Evolutionary conservation across 495 filamentous ascomycete species (phyloP).

Genomic region (Apiosordaria backusii): DNA sequence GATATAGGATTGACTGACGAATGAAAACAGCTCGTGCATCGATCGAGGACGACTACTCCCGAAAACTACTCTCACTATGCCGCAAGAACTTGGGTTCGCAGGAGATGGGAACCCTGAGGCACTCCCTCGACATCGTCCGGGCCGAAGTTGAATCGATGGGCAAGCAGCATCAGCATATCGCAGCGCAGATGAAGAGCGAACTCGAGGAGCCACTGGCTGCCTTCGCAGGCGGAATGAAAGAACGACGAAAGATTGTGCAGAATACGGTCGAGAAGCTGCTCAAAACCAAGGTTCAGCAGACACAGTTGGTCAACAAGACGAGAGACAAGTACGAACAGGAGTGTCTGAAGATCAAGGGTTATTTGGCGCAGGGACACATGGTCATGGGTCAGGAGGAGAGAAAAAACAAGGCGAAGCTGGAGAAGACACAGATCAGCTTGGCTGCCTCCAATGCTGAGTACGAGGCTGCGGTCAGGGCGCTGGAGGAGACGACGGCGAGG

Average conservation of each 20-base stretch:
- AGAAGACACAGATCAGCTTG: conserved; percentile 96
- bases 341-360: conserved; percentile 96
- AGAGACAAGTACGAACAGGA: conserved; percentile 96
- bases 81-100: conserved; percentile 87
- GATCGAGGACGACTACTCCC: conserved; percentile 97
- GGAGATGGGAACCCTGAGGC: conserved; percentile 77
- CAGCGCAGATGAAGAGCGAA: conserved; percentile 91
- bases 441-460: conserved; percentile 90
- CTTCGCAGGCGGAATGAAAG: conserved; percentile 91
- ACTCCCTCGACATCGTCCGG: conserved; percentile 80
- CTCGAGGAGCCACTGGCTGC: conserved; percentile 92
- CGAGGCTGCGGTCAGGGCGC: conserved; percentile 80
- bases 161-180: conserved; percentile 87
- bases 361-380: conserved; percentile 98
- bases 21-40: conserved; percentile 67
- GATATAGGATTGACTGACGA: neutral
- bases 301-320: conserved; percentile 87
- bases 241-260: conserved; percentile 93
- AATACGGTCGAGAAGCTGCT: conserved; percentile 86
- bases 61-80: conserved; percentile 79
- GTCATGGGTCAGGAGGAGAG: conserved; percentile 99
- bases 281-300: conserved; percentile 90
- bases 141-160: conserved; percentile 92
- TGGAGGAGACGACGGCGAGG: conserved; percentile 92
- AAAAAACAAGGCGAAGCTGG: conserved; percentile 97